Conservation (phyloP, 2,329 filamentous ascomycete genomes). For the Atkinsonella texensis region DNA sequence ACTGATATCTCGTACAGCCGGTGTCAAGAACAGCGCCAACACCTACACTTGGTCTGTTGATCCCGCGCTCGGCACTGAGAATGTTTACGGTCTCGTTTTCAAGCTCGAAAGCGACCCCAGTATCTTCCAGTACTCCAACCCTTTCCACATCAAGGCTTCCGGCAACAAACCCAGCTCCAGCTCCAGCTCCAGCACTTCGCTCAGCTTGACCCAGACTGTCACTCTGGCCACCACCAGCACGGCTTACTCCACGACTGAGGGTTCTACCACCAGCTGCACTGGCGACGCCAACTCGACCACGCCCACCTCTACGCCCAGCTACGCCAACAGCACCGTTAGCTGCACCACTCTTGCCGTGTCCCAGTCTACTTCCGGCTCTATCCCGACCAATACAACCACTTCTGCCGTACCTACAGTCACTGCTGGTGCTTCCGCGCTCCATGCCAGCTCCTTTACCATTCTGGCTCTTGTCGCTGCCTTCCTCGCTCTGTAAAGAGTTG, state of each 20-base stretch:
- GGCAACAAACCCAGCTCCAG: constrained; percentile 13
- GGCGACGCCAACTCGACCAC: constrained; percentile 1
- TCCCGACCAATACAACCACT: constrained; percentile 1
- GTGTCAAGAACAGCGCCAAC: constrained; percentile 32
- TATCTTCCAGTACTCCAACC: constrained; percentile 51
- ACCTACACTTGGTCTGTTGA: constrained; percentile 39
- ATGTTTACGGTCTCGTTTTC: constrained; percentile 47
- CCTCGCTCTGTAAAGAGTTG: constrained; percentile 28
- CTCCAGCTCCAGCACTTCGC: constrained; percentile 16
- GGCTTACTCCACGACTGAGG: constrained; percentile 11
- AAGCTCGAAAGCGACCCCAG: constrained; percentile 31
- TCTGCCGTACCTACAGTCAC: not conserved
- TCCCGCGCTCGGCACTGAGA: constrained; percentile 28
- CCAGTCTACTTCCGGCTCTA: constrained; percentile 10
- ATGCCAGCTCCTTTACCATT: constrained; percentile 26
- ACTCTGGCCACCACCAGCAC: constrained; percentile 13
- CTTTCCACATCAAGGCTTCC: constrained; percentile 38
- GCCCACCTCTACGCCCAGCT: not conserved
- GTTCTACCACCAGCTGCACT: constrained; percentile 10
- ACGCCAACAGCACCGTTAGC: constrained; percentile 6
- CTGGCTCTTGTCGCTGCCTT: constrained; percentile 28
- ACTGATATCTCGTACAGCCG: constrained; percentile 23
- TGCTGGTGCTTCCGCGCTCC: constrained; percentile 17
- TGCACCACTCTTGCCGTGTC: constrained; percentile 13
- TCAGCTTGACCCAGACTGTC: constrained; percentile 18